Conservation (phyloP, 345 rosid species). For the Stellera chamaejasme region DNA sequence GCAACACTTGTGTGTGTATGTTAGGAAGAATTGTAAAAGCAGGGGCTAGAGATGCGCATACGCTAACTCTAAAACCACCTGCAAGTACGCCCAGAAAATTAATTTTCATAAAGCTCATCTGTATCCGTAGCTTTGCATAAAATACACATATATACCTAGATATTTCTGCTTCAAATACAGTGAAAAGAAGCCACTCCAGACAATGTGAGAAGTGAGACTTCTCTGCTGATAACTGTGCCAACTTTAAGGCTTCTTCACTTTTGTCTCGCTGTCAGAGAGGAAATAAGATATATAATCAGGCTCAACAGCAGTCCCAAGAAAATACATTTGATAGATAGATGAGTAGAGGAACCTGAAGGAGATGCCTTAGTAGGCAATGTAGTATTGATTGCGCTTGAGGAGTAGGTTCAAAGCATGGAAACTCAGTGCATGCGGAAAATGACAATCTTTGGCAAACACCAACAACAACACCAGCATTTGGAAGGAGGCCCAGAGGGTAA, state of each 20-base stretch:
- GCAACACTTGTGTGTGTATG: too few relatives aligned
- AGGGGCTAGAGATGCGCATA: too few relatives aligned
- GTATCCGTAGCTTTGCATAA: neutral
- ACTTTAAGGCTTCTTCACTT: constrained; percentile 71
- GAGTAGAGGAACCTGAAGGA: constrained; percentile 74
- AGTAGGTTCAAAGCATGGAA: constrained; percentile 96
- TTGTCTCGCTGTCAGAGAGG: constrained; percentile 62
- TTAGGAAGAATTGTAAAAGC: too few relatives aligned
- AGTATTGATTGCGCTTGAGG: constrained; percentile 97
- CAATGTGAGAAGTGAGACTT: constrained; percentile 96
- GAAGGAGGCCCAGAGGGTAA: constrained; percentile 93
- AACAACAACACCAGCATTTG: constrained; percentile 92
- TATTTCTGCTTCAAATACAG: constrained; percentile 95
- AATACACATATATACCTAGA: constrained; percentile 58
- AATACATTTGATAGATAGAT: neutral
- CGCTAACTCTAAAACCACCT: too few relatives aligned
- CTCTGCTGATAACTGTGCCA: constrained; percentile 87
- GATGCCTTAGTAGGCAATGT: constrained; percentile 95
- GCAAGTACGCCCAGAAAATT: neutral
- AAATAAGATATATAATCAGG: constrained; percentile 16
- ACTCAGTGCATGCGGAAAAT: constrained; percentile 94
- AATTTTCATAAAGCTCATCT: neutral
- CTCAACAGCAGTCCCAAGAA: neutral
- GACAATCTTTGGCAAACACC: constrained; percentile 97
- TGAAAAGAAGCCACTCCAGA: constrained; percentile 98